Percentiles rank a stretch among this genome's conserved stretches.
Evolutionary conservation across 805 yeast genomes (phyloP).

Genomic region (Kuraishia hungarica): DNA sequence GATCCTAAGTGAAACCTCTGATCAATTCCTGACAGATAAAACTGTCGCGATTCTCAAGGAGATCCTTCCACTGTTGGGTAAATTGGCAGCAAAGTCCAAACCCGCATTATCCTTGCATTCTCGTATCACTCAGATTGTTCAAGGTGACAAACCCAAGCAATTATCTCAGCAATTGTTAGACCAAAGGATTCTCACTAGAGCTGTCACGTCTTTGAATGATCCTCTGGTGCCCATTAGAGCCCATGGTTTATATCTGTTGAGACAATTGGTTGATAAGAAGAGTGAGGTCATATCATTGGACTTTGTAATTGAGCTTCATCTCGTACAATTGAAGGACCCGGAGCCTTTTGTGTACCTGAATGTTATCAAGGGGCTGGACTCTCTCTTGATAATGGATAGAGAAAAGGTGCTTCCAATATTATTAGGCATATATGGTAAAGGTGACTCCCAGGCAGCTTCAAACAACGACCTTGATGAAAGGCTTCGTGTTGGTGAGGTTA

Average conservation of each 20-base stretch:
- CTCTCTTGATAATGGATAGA: slow-evolving; percentile 40
- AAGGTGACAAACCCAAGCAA: slow-evolving; percentile 17
- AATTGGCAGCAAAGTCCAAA: background rate
- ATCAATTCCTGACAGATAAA: background rate
- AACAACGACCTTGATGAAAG: slow-evolving; percentile 52
- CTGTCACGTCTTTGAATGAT: slow-evolving; percentile 63
- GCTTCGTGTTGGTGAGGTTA: slow-evolving; percentile 77
- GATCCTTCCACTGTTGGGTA: slow-evolving; percentile 7
- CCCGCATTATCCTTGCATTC: slow-evolving; percentile 19
- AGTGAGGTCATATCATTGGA: slow-evolving; percentile 44
- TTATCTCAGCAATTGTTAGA: slow-evolving; percentile 23
- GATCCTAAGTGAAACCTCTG: slow-evolving; percentile 21
- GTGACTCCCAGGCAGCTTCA: no score
- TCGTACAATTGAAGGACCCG: slow-evolving; percentile 57
- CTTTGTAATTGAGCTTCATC: slow-evolving; percentile 52
- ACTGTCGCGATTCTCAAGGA: slow-evolving; percentile 7
- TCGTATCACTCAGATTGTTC: slow-evolving; percentile 22
- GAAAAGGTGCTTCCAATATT: slow-evolving; percentile 27
- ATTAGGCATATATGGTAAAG: slow-evolving; percentile 26
- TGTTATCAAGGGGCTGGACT: slow-evolving; percentile 69
- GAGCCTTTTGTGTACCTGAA: slow-evolving; percentile 88
- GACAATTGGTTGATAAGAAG: slow-evolving; percentile 40
- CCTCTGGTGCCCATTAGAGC: slow-evolving; percentile 80
- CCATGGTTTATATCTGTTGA: slow-evolving; percentile 64
- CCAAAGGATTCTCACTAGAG: slow-evolving; percentile 38